phyloP scores from a whole-genome alignment of 345 rosid species.

The Cardamine resedifolia region DNA sequence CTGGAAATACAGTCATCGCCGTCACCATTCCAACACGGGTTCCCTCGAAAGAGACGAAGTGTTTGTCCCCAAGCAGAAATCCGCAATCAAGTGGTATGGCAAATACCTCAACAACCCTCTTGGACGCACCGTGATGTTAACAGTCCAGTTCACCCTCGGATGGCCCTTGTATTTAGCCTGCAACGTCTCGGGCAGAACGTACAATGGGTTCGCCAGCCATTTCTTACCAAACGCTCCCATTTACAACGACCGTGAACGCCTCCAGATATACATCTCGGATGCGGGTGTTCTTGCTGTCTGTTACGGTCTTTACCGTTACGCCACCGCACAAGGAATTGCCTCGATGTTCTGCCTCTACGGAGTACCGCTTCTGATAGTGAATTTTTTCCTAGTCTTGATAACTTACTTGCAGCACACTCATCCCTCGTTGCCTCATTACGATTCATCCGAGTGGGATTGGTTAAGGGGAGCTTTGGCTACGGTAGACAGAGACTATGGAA shows the following conservation, averaged over 20 bases:
- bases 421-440: constrained; percentile 76
- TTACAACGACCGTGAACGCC: constrained; percentile 67
- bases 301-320: constrained; percentile 58
- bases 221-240: constrained; percentile 78
- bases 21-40: constrained; percentile 89
- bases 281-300: constrained; percentile 57
- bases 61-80: constrained; percentile 71
- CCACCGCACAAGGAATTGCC: constrained; percentile 53
- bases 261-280: constrained; percentile 71
- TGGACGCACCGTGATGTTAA: constrained; percentile 54
- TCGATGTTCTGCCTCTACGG: constrained; percentile 67
- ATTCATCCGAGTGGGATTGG: constrained; percentile 91
- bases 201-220: constrained; percentile 73
- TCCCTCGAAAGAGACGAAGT: constrained; percentile 88
- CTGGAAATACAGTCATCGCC: constrained; percentile 91
- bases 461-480: constrained; percentile 81
- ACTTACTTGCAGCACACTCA: constrained; percentile 93
- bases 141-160: constrained; percentile 60
- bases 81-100: constrained; percentile 49
- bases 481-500: constrained; percentile 82
- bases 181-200: constrained; percentile 78
- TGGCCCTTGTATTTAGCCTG: constrained; percentile 87
- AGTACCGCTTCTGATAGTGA: constrained; percentile 68
- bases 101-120: constrained; percentile 75
- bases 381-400: constrained; percentile 64